Evolutionary conservation across 2,329 filamentous ascomycete genomes (phyloP).

Genomic region (Cladosporium sphaerospermum): DNA sequence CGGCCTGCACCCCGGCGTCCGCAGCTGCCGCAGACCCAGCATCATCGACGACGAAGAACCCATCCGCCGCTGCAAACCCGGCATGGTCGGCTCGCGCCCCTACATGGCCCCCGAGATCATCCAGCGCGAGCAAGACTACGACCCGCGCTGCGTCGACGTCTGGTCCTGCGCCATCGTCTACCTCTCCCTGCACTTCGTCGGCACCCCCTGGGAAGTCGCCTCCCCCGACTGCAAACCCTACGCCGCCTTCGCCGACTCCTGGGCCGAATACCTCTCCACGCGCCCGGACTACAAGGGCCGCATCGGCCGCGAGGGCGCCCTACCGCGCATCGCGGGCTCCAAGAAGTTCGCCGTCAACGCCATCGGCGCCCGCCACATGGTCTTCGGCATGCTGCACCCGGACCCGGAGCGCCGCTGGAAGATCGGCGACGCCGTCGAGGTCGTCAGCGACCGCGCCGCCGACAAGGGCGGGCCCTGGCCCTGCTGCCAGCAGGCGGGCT

Average conservation of each 20-base stretch:
- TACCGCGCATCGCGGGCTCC: conserved; percentile 54
- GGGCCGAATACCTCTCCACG: conserved; percentile 60
- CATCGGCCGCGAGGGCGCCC: conserved; percentile 34
- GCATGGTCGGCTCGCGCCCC: conserved; percentile 76
- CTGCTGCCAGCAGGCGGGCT: conserved; percentile 29
- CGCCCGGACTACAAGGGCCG: conserved; percentile 47
- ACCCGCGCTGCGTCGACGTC: conserved; percentile 74
- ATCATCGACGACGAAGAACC: conserved; percentile 67
- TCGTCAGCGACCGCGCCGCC: conserved; percentile 33
- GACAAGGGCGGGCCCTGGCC: conserved; percentile 11
- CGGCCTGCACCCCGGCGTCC: conserved; percentile 71
- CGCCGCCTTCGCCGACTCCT: conserved; percentile 58
- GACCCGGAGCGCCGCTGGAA: conserved; percentile 64
- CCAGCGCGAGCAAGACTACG: conserved; percentile 58
- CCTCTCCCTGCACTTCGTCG: conserved; percentile 67
- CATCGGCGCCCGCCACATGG: conserved; percentile 60
- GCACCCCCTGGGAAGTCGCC: conserved; percentile 68
- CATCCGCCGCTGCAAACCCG: conserved; percentile 65
- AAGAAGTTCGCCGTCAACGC: conserved; percentile 64
- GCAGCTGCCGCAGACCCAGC: conserved; percentile 46
- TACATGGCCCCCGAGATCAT: conserved; percentile 86
- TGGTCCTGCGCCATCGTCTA: conserved; percentile 84
- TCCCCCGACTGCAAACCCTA: conserved; percentile 52
- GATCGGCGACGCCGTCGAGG: conserved; percentile 60
- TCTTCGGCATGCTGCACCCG: conserved; percentile 79